Percentiles rank a stretch among this genome's conserved stretches.
phyloP scores from a whole-genome alignment of 345 rosid genomes.

The Trapa bicornis region DNA sequence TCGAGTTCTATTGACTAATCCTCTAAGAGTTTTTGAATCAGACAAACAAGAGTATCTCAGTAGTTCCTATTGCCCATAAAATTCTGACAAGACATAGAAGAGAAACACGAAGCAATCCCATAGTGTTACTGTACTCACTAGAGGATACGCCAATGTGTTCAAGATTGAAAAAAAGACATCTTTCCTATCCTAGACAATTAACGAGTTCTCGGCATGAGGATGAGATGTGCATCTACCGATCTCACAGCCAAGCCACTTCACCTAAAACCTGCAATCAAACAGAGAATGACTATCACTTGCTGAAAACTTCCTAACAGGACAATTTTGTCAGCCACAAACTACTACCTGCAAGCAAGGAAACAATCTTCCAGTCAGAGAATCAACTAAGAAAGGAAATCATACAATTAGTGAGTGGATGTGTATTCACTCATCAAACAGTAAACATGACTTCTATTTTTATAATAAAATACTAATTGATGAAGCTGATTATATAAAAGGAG shows the following conservation, averaged over 20 bases:
- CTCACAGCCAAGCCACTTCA: background rate
- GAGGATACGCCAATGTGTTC: background rate
- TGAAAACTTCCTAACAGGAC: background rate
- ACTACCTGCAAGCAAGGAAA: background rate
- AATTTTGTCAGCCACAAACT: background rate
- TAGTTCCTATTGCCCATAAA: background rate
- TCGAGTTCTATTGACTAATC: background rate
- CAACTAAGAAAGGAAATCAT: background rate
- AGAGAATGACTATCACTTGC: background rate
- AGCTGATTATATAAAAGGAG: background rate
- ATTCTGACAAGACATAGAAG: background rate
- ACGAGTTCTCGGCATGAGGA: background rate
- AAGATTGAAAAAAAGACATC: background rate
- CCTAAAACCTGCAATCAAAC: background rate
- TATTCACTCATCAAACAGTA: background rate
- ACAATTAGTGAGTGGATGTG: background rate
- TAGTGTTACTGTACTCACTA: background rate
- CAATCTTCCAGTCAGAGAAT: background rate
- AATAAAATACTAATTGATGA: background rate
- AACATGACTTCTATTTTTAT: background rate
- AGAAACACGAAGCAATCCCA: background rate
- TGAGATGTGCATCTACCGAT: background rate
- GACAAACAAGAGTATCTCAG: background rate
- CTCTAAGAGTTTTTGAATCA: background rate
- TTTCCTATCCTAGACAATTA: background rate